Evolutionary conservation across 768 basidiomycete genomes (phyloP), one percentile per base, ranked within the genome.

Genomic region (Pulveroboletus sp.): DNA sequence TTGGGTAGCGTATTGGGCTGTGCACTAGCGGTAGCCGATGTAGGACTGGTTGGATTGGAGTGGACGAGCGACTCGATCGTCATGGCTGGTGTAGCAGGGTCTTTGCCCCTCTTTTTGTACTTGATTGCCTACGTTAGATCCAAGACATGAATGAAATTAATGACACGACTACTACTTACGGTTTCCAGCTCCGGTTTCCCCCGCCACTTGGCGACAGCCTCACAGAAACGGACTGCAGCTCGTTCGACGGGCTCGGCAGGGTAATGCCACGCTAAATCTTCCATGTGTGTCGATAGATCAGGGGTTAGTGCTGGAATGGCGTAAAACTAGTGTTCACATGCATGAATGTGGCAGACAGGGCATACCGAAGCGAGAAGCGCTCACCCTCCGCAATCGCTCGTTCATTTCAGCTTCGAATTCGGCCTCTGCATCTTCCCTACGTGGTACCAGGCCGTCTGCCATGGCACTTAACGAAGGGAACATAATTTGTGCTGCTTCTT

Each of bases 121-220:
- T 84, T 60, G 37, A 58, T 38, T 52, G 62, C 60, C 58, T 66
- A 62, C 54, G 59, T 59, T 61, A 54, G 60, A 50, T 38, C 58
- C 56, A 43, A 51, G 29, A 52, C 45, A 44, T 24, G 19, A 12
- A 27, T 31, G 14, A 21, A 43, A 24, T 9, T 14, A 33, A 31
- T 42, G 47, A 43, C 45, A 35, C n/a, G n/a, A n/a, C n/a, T n/a
- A n/a, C n/a, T n/a, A n/a, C 68, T 47, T 53, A 88, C 87, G 4
- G 82, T 85, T 68, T 89, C 86, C 8, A 93, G 75, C 57, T 92
- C 90, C 32, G 90, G 90, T 60, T 85, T 87, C 3, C 90, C 90
- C 56, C 89, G 72, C 90, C 90, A 93, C 44, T 78, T 79, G 2
- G 86, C 81, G 37, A 92, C 76, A 31, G 87, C 87, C 61, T 93